These are phyloP conservation scores for Pyrenophora seminiperda DNA, from an alignment of 2,329 filamentous ascomycete species.

Conservation along the genomic window DNA sequence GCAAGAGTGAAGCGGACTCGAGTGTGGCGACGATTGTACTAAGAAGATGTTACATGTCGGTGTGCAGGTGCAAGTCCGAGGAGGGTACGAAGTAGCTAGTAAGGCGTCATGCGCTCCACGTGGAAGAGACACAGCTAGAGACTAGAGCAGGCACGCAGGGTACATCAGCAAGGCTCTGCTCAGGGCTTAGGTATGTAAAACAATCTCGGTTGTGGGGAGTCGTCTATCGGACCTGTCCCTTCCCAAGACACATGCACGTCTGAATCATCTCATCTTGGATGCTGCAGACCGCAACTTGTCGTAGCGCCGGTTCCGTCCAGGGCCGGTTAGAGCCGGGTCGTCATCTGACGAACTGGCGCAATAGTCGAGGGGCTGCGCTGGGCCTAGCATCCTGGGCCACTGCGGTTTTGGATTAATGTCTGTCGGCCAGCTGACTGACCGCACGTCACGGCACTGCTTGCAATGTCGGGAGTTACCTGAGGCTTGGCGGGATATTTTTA, in stretches of 20 bases:
- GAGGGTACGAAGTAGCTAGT: not conserved
- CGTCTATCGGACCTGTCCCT: conserved; percentile 16
- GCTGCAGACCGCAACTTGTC: conserved; percentile 29
- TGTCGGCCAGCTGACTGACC: conserved; percentile 31
- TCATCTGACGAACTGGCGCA: conserved; percentile 16
- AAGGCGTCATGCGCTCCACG: conserved; percentile 25
- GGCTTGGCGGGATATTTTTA: conserved; percentile 4
- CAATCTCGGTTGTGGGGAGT: conserved; percentile 22
- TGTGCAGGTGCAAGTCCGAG: conserved; percentile 1
- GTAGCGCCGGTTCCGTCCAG: conserved; percentile 22
- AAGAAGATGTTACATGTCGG: conserved; percentile 16
- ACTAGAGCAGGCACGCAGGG: conserved; percentile 13
- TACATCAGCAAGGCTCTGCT: conserved; percentile 17
- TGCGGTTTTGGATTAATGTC: conserved; percentile 21
- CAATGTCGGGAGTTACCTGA: conserved; percentile 9
- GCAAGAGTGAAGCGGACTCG: conserved; percentile 24
- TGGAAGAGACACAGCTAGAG: conserved; percentile 16
- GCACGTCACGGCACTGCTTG: conserved; percentile 12
- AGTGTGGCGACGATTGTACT: conserved; percentile 24
- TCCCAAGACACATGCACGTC: conserved; percentile 4
- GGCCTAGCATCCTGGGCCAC: conserved; percentile 15
- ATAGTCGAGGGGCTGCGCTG: conserved; percentile 8
- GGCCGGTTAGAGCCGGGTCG: conserved; percentile 28
- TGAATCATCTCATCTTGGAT: conserved; percentile 16
- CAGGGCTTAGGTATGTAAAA: conserved; percentile 8